phyloP scores from a whole-genome alignment of 2,329 filamentous ascomycete genomes.

The Coleophoma eucalyptorum region DNA sequence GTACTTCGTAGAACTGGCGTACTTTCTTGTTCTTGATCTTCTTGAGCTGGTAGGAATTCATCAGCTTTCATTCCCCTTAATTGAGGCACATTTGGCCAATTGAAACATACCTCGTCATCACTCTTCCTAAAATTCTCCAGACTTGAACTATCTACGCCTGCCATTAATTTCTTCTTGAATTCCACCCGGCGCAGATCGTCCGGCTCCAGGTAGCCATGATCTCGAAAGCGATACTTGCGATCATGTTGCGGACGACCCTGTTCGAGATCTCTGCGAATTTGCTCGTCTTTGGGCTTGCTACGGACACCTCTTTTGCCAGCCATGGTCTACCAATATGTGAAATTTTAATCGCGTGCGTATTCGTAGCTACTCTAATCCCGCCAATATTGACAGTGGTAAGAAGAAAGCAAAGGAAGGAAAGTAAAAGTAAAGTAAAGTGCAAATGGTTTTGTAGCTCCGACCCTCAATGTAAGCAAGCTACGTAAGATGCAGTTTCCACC shows the following conservation, averaged over 20 bases:
- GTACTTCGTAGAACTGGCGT: constrained; percentile 48
- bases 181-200: constrained; percentile 18
- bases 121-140: constrained; percentile 15
- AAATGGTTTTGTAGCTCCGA: no score
- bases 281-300: not conserved
- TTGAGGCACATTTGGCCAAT: not conserved
- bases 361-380: no score
- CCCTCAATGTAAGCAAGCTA: no score
- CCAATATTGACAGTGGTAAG: no score
- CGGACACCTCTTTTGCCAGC: not conserved
- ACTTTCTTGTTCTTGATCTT: constrained; percentile 47
- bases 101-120: constrained; percentile 12
- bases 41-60: constrained; percentile 35
- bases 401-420: no score
- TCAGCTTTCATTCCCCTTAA: not conserved
- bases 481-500: no score
- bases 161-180: constrained; percentile 16
- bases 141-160: constrained; percentile 9
- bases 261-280: constrained; percentile 2
- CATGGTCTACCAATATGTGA: not conserved
- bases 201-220: constrained; percentile 11
- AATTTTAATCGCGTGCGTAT: no score
- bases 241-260: constrained; percentile 10
- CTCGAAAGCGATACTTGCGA: constrained; percentile 17
- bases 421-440: no score